These are phyloP conservation scores for Sporisorium sorghi DNA, from an alignment of 1,284 basidiomycete species.

Conservation along the genomic window DNA sequence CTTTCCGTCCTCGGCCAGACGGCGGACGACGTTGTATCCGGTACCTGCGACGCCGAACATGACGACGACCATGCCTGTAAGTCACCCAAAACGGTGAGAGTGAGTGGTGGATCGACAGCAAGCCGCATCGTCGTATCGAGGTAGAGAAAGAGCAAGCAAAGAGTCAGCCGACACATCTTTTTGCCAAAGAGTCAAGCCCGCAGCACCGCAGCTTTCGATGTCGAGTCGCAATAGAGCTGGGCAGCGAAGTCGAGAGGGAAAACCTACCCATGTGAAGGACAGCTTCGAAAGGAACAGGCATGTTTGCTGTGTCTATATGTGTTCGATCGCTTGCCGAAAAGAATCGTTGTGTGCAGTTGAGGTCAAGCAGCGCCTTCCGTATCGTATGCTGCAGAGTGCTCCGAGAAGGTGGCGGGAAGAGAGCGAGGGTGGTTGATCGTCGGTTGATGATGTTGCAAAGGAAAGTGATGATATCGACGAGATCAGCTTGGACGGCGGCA, in stretches of 20 bases:
- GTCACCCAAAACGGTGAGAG: neutral
- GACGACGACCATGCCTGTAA: constrained; percentile 61
- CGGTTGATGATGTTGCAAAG: constrained; percentile 7
- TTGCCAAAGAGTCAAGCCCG: too few species aligned
- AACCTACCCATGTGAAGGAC: constrained; percentile 66
- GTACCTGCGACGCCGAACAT: constrained; percentile 69
- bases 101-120: neutral
- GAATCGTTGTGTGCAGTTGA: neutral
- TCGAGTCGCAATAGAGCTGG: too few species aligned
- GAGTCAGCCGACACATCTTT: constrained; percentile 1
- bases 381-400: neutral
- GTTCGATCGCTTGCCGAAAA: neutral
- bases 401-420: too few species aligned
- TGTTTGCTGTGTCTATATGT: constrained; percentile 29
- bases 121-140: too few species aligned
- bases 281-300: constrained; percentile 69
- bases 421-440: neutral
- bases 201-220: too few species aligned
- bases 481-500: too few species aligned
- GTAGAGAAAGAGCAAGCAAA: neutral
- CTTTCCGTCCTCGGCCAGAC: constrained; percentile 67
- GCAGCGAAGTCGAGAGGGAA: neutral
- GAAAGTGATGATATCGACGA: neutral
- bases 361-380: neutral
- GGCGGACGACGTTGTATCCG: constrained; percentile 63